Percentiles rank a stretch among this genome's conserved stretches.
These are phyloP conservation scores for Saccharomyces hybrid DNA, from an alignment of 1,139 yeast species.

Conservation along the genomic window DNA sequence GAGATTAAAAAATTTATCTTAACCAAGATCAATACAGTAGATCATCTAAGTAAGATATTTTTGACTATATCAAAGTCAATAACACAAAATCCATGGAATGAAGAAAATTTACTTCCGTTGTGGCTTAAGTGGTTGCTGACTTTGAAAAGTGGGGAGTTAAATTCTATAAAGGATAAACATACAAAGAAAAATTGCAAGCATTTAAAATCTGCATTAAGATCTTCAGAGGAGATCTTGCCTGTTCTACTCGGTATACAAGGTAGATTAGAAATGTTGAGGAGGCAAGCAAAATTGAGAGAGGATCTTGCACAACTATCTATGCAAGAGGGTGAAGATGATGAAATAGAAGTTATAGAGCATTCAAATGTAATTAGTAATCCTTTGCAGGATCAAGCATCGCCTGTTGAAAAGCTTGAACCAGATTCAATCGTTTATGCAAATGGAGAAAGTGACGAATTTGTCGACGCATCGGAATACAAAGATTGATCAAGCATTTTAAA, in stretches of 20 bases:
- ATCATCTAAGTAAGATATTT: constrained; percentile 9
- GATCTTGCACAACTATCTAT: constrained; percentile 35
- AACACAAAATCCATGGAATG: constrained; percentile 20
- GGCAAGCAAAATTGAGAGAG: constrained; percentile 62
- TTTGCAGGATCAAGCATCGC: constrained; percentile 5
- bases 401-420: constrained; percentile 27
- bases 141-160: constrained; percentile 10
- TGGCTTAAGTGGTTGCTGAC: constrained; percentile 30
- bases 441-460: constrained; percentile 46
- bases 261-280: constrained; percentile 63
- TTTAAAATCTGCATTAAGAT: constrained; percentile 21
- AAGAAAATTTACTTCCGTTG: constrained; percentile 10
- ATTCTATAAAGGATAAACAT: constrained; percentile 14
- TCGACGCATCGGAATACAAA: constrained; percentile 30
- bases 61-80: constrained; percentile 14
- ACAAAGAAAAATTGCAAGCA: constrained; percentile 22
- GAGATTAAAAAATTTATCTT: constrained; percentile 21
- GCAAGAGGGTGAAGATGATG: constrained; percentile 11
- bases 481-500: constrained; percentile 1
- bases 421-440: constrained; percentile 40
- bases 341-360: constrained; percentile 7
- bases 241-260: constrained; percentile 79
- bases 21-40: constrained; percentile 6
- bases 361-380: constrained; percentile 9
- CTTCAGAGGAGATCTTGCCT: constrained; percentile 40